These are phyloP conservation scores for Candida rishiriensis DNA, from an alignment of 805 yeast species.

Conservation along the genomic window DNA sequence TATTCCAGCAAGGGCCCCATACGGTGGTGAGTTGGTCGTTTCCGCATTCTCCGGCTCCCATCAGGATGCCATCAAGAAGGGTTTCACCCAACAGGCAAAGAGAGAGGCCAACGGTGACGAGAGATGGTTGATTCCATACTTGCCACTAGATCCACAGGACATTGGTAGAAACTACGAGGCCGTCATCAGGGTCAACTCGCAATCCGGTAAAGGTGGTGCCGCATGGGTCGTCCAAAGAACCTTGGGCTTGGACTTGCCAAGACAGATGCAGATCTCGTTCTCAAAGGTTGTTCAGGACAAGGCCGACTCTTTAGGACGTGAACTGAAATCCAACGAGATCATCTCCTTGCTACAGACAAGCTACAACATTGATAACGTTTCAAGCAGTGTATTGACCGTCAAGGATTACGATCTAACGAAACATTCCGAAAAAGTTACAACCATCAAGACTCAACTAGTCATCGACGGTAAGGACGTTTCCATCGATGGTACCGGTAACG, in stretches of 20 bases:
- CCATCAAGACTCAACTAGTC: constrained; percentile 37
- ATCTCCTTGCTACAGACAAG: constrained; percentile 48
- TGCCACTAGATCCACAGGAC: constrained; percentile 78
- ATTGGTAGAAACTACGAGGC: constrained; percentile 80
- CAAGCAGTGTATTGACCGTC: constrained; percentile 31
- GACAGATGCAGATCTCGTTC: constrained; percentile 64
- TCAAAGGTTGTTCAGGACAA: constrained; percentile 57
- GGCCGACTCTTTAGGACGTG: constrained; percentile 67
- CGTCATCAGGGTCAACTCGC: constrained; percentile 78
- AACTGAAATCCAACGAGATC: constrained; percentile 64
- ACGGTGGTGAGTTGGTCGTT: constrained; percentile 74
- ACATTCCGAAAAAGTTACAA: constrained; percentile 36
- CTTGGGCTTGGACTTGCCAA: constrained; percentile 69
- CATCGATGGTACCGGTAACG: constrained; percentile 64
- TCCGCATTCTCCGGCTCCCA: constrained; percentile 68
- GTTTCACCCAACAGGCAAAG: constrained; percentile 43
- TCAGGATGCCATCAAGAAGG: constrained; percentile 35
- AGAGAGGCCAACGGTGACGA: constrained; percentile 45
- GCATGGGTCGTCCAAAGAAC: constrained; percentile 75
- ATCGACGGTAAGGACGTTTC: constrained; percentile 30
- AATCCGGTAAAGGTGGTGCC: constrained; percentile 87
- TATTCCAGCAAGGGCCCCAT: constrained; percentile 71
- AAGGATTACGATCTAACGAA: constrained; percentile 38
- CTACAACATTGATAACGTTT: constrained; percentile 45
- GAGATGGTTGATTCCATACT: constrained; percentile 68